Base-by-base conservation (phyloP, 495 filamentous ascomycete species). In the Podospora conica region DNA sequence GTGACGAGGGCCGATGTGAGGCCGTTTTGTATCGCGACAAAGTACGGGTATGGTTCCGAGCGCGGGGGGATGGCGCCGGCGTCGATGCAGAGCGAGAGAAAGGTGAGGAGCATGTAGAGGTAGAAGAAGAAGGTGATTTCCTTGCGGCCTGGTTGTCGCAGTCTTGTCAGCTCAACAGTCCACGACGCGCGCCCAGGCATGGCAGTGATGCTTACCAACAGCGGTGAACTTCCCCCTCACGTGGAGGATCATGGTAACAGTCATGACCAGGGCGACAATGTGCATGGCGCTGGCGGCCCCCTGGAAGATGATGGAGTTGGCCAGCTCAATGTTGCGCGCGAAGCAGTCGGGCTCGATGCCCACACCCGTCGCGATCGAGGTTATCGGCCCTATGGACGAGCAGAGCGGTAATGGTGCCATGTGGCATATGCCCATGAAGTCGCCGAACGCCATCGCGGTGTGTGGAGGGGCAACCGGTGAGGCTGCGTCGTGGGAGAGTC, bases 111-210 rank as follows among this genome's bases (percentile, higher is more conserved):
- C 85, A 97, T 88, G 83, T 92, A 98, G 71, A 97, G 84, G 80
- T 97, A 97, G 83, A 99, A 99, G 83, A 99, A 97, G 10, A 88
- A 90, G 53, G 90, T 91, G 76, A 99, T 98, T 78, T 99, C 95
- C 82, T 97, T 98, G 70, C 95, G 93, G 66, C 95, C 94, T 97
- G 77, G 68, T 66, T 61, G 31, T 18, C 27, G 22, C 29, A 1
- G 67, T 25, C 61, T 25, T 40, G 33, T 40, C 25, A 67, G 60
- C 27, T 20, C 59, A 22, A 8, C 7, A 23, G 60, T 59, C 21
- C 7, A 20, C 22, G 1, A 8, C 24, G 9, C 25, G 55, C 54
- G 66, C 57, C 40, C 63, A 33, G 2, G 3, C 20, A 40, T 3
- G 33, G 12, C 4, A 23, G 31, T 5, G 21, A 61, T 69, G 88